Evolutionary conservation across 805 yeast species (phyloP), one percentile per base, ranked within the genome.

Genomic region (Hanseniaspora osmophila): DNA sequence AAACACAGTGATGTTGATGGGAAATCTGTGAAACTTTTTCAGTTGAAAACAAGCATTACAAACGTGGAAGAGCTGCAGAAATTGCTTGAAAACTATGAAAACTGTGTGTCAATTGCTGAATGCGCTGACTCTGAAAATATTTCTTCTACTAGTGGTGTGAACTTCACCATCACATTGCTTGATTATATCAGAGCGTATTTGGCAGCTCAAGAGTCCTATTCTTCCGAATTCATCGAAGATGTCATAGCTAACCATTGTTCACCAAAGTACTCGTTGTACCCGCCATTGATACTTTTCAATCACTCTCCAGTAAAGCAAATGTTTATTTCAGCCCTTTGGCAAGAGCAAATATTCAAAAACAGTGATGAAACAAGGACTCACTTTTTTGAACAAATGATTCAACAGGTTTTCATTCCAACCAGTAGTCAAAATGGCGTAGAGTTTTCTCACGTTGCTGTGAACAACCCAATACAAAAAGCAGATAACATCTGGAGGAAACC

Each of bases 361-460:
- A 37, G 32, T 4, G 44, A 44, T 13, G 42, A 19, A 10, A 38
- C 45, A 35, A 35, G 48, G 1, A 19, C 27, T 22, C 6, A 30
- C 10, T 51, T 48, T 49, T 65, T 48, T 37, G 30, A 47, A 35
- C 47, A 48, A 6, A 47, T 69, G 47, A 40, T 15, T 17, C 12
- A 22, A 47, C 45, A 40, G 45, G 16, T 52, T 55, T 32, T 54
- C 57, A n/a, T 45, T 44, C 33, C 44, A 30, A 11, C 40, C 27
- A 22, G 7, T 22, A 22, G 27, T 22, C 27, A 22, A 22, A 22
- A 22, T 22, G 27, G 27, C 9, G 30, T 38, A 12, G 38, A 48
- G 3, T 45, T 61, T 37, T 74, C 86, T 0, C 88, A 83, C 52
- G 59, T 83, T 4, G 94, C 94, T 0, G 60, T 77, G 5, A 84